Base-by-base conservation (phyloP, 169 alveolate genomes). In the Ophryocystis elektroscirrha region DNA sequence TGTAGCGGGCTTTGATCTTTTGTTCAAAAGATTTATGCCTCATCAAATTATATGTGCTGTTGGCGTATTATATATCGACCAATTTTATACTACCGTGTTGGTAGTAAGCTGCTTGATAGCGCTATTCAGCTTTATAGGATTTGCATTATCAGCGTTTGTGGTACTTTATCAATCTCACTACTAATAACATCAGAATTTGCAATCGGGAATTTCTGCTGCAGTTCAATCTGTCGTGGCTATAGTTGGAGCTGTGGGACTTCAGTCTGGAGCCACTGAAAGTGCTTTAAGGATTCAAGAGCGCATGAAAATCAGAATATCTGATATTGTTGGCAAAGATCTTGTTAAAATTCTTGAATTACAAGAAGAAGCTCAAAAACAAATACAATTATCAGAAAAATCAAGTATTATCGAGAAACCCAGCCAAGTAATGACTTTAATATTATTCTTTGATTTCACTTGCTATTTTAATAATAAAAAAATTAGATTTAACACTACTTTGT, bases 161-260 rank as follows among this genome's bases (percentile, higher is more conserved):
- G 62, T 54, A 5, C 15, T 32, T 42, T 22, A 9, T 9, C 27
- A 48, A 41, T 2, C 22, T 4, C 0, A 3, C 5, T 5, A 19
- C 0, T 1, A 5, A 42, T 0, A 16, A 42, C 0, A 25, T 42
- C 12, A n/a, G 0, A 7, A 0, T 27, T 9, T n/a, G 36, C 7
- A 15, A 7, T 0, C 43, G 48, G 74, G 67, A 35, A 32, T 59
- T 32, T 60, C 71, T 53, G 61, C 74, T 2, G 70, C 69, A 4
- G 74, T 65, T 24, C 74, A 65, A 47, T 59, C 74, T 5, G 52
- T 65, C 45, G 37, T 65, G 23, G 74, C 74, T 20, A 55, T 65
- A 29, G 63, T 65, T 18, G 74, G 74, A 25, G 74, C 74, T 1
- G 71, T 65, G 25, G 74, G 74, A 12, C 29, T 65, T 19, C 74